These are phyloP conservation scores for Xylaria scruposa DNA, from an alignment of 495 filamentous ascomycete genomes.

Conservation along the genomic window DNA sequence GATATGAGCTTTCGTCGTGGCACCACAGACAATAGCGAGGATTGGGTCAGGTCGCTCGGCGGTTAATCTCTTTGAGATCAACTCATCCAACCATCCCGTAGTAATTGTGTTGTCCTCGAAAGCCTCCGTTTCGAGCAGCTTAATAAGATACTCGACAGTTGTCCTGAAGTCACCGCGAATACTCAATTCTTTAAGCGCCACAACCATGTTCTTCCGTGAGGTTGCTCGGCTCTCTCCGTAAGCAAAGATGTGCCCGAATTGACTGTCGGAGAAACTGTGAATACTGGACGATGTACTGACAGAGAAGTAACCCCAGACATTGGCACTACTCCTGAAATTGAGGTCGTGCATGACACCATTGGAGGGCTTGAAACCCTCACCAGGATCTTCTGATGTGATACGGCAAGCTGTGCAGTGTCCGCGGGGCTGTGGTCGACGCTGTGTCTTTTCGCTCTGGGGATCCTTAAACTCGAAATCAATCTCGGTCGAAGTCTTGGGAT, in stretches of 20 bases:
- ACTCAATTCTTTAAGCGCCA: conserved; percentile 96
- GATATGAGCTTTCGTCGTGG: conserved; percentile 92
- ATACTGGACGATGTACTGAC: conserved; percentile 96
- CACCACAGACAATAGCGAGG: conserved; percentile 90
- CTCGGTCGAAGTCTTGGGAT: conserved; percentile 80
- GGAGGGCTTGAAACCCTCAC: conserved; percentile 99
- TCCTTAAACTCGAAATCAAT: conserved; percentile 98
- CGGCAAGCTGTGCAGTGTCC: conserved; percentile 97
- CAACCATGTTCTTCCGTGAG: conserved; percentile 99
- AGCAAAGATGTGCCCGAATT: conserved; percentile 99
- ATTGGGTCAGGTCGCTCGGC: conserved; percentile 93
- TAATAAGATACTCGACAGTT: conserved; percentile 98
- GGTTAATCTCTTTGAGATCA: conserved; percentile 97
- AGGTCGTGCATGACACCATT: conserved; percentile 98
- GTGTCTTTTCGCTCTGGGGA: conserved; percentile 80
- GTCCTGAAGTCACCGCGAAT: conserved; percentile 99
- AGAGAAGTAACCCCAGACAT: conserved; percentile 99
- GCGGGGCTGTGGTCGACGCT: conserved; percentile 89
- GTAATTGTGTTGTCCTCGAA: conserved; percentile 99
- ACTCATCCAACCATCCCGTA: conserved; percentile 97
- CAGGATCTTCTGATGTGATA: conserved; percentile 99
- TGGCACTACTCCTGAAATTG: conserved; percentile 98
- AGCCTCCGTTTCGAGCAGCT: conserved; percentile 95
- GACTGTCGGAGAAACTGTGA: conserved; percentile 98
- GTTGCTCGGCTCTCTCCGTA: conserved; percentile 96